These are phyloP conservation scores for Hyphodiscus hymeniophilus DNA, from an alignment of 495 filamentous ascomycete genomes.

Conservation along the genomic window DNA sequence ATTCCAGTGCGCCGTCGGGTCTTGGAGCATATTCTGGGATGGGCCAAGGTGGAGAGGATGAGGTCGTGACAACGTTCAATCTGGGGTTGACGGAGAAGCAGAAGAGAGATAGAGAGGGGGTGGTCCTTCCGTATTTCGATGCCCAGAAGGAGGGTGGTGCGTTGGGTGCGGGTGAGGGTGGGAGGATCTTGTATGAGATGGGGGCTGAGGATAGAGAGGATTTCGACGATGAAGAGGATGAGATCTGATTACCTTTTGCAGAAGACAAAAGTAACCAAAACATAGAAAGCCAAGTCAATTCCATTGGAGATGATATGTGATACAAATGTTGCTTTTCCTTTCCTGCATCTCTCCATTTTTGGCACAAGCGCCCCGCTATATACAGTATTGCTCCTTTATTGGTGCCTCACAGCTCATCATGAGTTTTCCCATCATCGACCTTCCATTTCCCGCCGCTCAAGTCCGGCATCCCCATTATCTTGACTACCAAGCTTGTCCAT, in stretches of 20 bases:
- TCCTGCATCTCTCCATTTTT: no score
- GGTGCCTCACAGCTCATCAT: slow-evolving; percentile 16
- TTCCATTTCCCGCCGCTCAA: slow-evolving; percentile 20
- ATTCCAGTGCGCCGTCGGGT: slow-evolving; percentile 35
- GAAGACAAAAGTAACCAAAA: background rate
- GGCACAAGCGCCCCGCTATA: background rate
- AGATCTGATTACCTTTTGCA: slow-evolving; percentile 47
- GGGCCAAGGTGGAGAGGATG: slow-evolving; percentile 38
- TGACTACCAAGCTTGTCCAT: slow-evolving; percentile 96
- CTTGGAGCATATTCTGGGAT: background rate
- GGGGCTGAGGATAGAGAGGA: slow-evolving; percentile 76
- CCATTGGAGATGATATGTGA: background rate
- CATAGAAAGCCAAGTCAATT: background rate
- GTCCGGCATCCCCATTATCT: slow-evolving; percentile 90
- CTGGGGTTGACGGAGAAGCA: slow-evolving; percentile 87
- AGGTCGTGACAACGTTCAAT: slow-evolving; percentile 64
- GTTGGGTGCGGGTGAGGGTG: slow-evolving; percentile 69
- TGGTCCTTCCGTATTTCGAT: slow-evolving; percentile 92
- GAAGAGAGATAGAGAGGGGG: slow-evolving; percentile 69
- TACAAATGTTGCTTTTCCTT: no score
- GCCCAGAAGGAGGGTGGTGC: slow-evolving; percentile 78
- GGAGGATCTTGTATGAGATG: slow-evolving; percentile 93
- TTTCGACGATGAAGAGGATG: slow-evolving; percentile 98
- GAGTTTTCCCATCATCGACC: background rate
- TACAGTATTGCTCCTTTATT: background rate